phyloP scores from a whole-genome alignment of 495 filamentous ascomycete species.

The Trichoderma asperelloides region DNA sequence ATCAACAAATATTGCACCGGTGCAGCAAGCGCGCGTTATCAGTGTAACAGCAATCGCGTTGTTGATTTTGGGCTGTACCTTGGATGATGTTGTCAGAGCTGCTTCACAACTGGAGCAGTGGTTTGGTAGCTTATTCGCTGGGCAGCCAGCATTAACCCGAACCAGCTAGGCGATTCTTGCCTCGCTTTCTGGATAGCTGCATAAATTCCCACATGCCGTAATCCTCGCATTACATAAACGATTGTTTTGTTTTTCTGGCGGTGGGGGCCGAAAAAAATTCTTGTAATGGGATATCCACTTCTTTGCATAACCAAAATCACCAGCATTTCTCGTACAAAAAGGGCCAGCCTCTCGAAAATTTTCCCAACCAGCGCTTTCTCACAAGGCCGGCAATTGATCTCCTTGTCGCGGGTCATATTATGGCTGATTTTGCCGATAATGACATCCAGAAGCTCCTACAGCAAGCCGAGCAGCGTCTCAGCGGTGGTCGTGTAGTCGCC shows the following conservation, averaged over 20 bases:
- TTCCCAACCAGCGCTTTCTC: not conserved
- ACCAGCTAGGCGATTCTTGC: not conserved
- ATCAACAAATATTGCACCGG: too few species aligned
- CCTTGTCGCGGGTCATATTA: not conserved
- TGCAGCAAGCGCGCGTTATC: not conserved
- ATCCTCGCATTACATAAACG: not conserved
- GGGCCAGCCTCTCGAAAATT: not conserved
- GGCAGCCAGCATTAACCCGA: not conserved
- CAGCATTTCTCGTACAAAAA: not conserved
- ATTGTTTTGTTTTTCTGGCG: too few species aligned
- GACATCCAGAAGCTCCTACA: not conserved
- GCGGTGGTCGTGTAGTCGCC: not conserved
- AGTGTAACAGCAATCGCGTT: conserved; percentile 18
- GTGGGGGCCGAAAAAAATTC: conserved; percentile 2
- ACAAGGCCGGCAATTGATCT: not conserved
- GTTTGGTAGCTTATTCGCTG: not conserved
- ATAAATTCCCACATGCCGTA: not conserved
- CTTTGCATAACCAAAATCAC: not conserved
- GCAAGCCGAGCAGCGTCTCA: conserved; percentile 1
- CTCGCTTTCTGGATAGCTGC: not conserved
- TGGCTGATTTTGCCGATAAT: not conserved
- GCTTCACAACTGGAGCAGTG: not conserved
- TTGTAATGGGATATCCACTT: conserved; percentile 3
- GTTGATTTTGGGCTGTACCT: not conserved
- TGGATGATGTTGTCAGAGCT: conserved; percentile 2